A percentile compares a stretch with the other conserved stretches of the same genome.
Conservation (phyloP, 768 basidiomycete species). For the Rhodotorula kratochvilovae region DNA sequence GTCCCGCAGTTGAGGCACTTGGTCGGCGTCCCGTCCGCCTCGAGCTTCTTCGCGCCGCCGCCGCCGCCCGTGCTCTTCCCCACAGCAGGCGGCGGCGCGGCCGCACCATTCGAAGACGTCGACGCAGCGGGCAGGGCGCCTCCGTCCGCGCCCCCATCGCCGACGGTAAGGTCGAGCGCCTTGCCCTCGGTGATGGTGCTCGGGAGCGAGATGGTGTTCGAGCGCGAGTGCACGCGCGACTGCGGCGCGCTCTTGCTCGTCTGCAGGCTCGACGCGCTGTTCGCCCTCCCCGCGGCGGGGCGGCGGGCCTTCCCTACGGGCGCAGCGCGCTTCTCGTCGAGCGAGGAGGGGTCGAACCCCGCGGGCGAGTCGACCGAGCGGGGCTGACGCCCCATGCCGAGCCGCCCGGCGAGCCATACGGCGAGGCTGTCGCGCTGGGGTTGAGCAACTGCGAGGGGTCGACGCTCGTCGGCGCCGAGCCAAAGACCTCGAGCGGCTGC, state of each 20-base stretch:
- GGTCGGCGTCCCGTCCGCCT: slow-evolving; percentile 17
- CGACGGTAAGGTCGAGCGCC: slow-evolving; percentile 4
- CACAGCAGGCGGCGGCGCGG: not conserved
- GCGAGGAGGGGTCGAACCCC: not conserved
- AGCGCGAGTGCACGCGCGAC: slow-evolving; percentile 17
- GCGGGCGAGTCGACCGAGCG: slow-evolving; percentile 20
- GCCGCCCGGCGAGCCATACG: slow-evolving; percentile 23
- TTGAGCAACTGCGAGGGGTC: slow-evolving; percentile 30
- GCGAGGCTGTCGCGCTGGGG: not conserved
- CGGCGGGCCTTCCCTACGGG: not conserved
- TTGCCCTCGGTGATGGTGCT: slow-evolving; percentile 30
- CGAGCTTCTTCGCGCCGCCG: slow-evolving; percentile 3
- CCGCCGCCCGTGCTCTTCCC: no score
- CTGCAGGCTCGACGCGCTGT: not conserved
- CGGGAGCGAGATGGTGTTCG: slow-evolving; percentile 35
- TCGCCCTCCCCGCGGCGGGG: not conserved
- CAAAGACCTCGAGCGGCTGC: slow-evolving; percentile 10
- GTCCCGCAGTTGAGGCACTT: slow-evolving; percentile 43
- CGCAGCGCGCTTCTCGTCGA: not conserved
- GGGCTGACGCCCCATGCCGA: slow-evolving; percentile 15
- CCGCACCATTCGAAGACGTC: not conserved
- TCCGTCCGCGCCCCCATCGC: not conserved
- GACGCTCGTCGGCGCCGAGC: slow-evolving; percentile 29
- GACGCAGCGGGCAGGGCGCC: not conserved
- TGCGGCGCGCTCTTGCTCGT: slow-evolving; percentile 13